Conservation (phyloP, 2,329 filamentous ascomycete species). For the Penicillium sp. region DNA sequence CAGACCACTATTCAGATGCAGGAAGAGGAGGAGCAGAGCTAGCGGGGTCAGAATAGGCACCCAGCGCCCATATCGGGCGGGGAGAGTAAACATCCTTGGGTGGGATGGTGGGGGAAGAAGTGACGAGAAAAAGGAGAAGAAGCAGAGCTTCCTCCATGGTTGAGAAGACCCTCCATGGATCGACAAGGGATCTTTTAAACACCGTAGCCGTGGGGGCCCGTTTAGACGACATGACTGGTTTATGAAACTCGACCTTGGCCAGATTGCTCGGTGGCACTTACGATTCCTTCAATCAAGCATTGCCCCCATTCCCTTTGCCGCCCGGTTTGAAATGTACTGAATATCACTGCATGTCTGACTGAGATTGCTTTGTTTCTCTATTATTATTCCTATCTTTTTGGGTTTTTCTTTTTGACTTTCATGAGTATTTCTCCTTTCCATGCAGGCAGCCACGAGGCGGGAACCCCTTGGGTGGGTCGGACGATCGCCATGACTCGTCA, state of each 20-base stretch:
- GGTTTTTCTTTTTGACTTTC: background rate
- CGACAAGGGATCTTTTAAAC: background rate
- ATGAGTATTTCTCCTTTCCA: constrained; percentile 3
- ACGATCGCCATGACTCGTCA: constrained; percentile 7
- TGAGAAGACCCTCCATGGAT: background rate
- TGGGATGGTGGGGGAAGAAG: background rate
- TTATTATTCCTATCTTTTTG: background rate
- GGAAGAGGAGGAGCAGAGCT: constrained; percentile 18
- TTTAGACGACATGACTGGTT: constrained; percentile 8
- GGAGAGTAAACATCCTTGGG: constrained; percentile 18
- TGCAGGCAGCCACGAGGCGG: constrained; percentile 8
- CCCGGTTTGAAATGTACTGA: background rate
- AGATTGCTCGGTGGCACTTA: constrained; percentile 8
- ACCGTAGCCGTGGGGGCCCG: too few species aligned
- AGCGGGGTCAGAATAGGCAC: constrained; percentile 18
- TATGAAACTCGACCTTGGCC: constrained; percentile 14
- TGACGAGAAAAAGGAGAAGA: constrained; percentile 16
- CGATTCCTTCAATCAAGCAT: background rate
- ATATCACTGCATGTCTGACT: background rate
- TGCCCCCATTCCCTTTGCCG: background rate
- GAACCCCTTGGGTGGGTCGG: constrained; percentile 11
- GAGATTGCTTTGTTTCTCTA: background rate
- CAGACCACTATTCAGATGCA: constrained; percentile 18
- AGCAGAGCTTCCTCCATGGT: constrained; percentile 16
- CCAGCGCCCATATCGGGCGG: constrained; percentile 28